Evolutionary conservation across 352 stramenopile genomes (phyloP).

Genomic region (Phytophthora nicotianae): DNA sequence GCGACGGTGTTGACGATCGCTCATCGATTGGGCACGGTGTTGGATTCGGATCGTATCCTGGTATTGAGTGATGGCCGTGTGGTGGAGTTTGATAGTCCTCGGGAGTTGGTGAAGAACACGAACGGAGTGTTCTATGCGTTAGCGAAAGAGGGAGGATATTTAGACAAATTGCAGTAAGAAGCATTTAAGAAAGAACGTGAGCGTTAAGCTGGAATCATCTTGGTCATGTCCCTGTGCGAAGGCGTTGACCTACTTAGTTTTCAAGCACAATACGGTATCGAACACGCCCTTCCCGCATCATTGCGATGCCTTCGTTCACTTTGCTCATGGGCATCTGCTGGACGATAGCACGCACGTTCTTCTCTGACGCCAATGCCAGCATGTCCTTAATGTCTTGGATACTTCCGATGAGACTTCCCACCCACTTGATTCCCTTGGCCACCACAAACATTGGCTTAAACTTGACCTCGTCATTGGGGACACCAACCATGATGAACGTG

Average conservation of each 20-base stretch:
- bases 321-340: slow-evolving; percentile 22
- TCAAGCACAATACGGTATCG: slow-evolving; percentile 39
- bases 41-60: slow-evolving; percentile 66
- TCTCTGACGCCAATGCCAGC: slow-evolving; percentile 68
- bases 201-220: background rate
- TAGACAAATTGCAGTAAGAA: background rate
- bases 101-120: slow-evolving; percentile 67
- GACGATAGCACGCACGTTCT: slow-evolving; percentile 51
- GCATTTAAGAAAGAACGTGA: background rate
- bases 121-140: slow-evolving; percentile 15
- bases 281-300: slow-evolving; percentile 18
- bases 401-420: slow-evolving; percentile 13
- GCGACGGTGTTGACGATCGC: slow-evolving; percentile 94
- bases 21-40: slow-evolving; percentile 78
- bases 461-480: slow-evolving; percentile 57
- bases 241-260: slow-evolving; percentile 20
- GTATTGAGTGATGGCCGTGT: slow-evolving; percentile 82
- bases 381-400: slow-evolving; percentile 60
- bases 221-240: too few species aligned
- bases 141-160: slow-evolving; percentile 17
- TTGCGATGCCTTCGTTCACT: slow-evolving; percentile 21
- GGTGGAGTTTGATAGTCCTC: slow-evolving; percentile 86
- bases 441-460: slow-evolving; percentile 39
- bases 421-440: background rate
- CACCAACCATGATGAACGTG: slow-evolving; percentile 51